Evolutionary conservation across 2,329 filamentous ascomycete species (phyloP).

Genomic region (Xenosphaeropsis pyriputrescens): DNA sequence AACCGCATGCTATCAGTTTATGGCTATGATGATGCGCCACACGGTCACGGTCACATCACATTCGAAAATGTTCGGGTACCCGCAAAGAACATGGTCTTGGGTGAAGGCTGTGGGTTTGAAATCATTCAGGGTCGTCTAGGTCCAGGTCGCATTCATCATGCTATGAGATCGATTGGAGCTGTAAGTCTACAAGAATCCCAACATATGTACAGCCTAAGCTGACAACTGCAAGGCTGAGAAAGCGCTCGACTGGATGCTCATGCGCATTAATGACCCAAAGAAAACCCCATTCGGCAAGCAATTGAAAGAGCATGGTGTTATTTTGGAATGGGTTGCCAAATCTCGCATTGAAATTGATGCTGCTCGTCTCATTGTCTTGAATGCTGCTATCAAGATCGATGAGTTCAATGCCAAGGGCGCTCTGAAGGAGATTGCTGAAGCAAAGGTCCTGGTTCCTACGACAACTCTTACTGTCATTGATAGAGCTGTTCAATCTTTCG

Average conservation of each 20-base stretch:
- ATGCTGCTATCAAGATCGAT: slow-evolving; percentile 93
- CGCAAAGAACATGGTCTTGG: slow-evolving; percentile 70
- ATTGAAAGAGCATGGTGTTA: slow-evolving; percentile 79
- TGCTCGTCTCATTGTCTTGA: slow-evolving; percentile 77
- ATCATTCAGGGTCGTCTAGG: slow-evolving; percentile 96
- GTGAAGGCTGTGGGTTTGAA: slow-evolving; percentile 89
- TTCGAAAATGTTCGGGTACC: slow-evolving; percentile 89
- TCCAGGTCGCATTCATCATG: slow-evolving; percentile 92
- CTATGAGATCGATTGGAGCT: slow-evolving; percentile 87
- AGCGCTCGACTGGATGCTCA: slow-evolving; percentile 88
- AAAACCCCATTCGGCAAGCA: slow-evolving; percentile 89
- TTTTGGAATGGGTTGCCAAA: slow-evolving; percentile 87
- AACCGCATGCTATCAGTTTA: slow-evolving; percentile 89
- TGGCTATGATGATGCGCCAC: slow-evolving; percentile 95
- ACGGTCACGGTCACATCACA: slow-evolving; percentile 85
- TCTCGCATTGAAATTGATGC: slow-evolving; percentile 90
- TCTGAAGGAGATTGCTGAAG: slow-evolving; percentile 85
- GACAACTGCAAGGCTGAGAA: slow-evolving; percentile 52
- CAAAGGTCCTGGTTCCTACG: slow-evolving; percentile 80
- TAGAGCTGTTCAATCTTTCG: slow-evolving; percentile 84
- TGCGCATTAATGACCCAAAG: slow-evolving; percentile 78
- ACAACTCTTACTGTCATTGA: slow-evolving; percentile 81
- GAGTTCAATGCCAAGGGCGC: slow-evolving; percentile 76
- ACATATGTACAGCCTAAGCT: slow-evolving; percentile 2
- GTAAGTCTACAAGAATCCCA: slow-evolving; percentile 24